Evolutionary conservation across 345 rosid genomes (phyloP), one percentile per base, ranked within the genome.

Genomic region (Ailanthus altissimus): DNA sequence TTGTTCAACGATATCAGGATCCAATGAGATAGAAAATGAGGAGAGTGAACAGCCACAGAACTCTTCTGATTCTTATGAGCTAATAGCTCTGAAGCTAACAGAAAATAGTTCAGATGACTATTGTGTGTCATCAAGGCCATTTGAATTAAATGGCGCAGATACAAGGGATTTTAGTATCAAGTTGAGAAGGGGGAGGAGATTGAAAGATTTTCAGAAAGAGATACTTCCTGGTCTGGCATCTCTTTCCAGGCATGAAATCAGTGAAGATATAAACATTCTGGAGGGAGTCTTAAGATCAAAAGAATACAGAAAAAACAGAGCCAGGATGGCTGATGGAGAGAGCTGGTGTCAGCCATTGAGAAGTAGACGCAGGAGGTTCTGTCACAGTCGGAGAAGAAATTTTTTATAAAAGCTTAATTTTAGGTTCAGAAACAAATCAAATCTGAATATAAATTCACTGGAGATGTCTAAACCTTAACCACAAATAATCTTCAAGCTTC

Each of bases 161-260:
- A 83, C 70, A 49, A 88, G 88, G 75, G 90, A 90, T 78, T 77
- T 84, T 53, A 75, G 92, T 73, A 14, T 79, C 38, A 93, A 86
- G 83, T 73, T 88, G 81, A 91, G 90, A 81, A 84, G 97, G 74
- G 97, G 97, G 25, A 85, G 97, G 67, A 87, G 97, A 70, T 54
- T 93, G 91, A 93, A 93, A 81, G 93, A 93, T 81, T 93, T 93
- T 68, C 96, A 87, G 61, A 88, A 75, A 74, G 97, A 93, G 82
- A 91, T 93, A 80, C 84, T 93, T 70, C 97, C 96, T 0, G 74
- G 84, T 49, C 83, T 93, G 36, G 79, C 90, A 1, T 81, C 91
- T 10, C 94, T 93, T 56, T 86, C 97, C 32, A 85, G 90, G 57
- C 91, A 83, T 0, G 97, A 93, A 85, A 91, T 93, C 25, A 79